phyloP scores from a whole-genome alignment of 345 rosid species.

The Dipteronia dyeriana region DNA sequence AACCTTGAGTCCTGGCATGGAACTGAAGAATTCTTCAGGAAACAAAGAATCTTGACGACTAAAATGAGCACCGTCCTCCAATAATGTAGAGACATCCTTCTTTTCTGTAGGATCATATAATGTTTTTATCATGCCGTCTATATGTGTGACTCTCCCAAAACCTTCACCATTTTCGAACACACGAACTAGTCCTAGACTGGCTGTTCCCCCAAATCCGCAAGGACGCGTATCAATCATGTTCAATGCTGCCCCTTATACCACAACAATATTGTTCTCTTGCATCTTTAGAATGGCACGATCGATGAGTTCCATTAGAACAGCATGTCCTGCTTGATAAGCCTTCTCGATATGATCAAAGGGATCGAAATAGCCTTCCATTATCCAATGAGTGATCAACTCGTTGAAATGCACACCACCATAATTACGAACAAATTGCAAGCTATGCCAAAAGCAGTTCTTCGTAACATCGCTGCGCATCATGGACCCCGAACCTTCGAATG shows the following conservation, averaged over 20 bases:
- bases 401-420: constrained; percentile 45
- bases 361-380: constrained; percentile 67
- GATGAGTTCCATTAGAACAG: constrained; percentile 51
- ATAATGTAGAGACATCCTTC: constrained; percentile 31
- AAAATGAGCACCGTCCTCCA: constrained; percentile 53
- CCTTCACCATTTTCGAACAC: constrained; percentile 24
- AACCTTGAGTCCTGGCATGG: constrained; percentile 32
- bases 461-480: constrained; percentile 10
- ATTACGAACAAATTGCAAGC: constrained; percentile 36
- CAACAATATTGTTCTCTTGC: constrained; percentile 43
- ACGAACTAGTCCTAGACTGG: constrained; percentile 37
- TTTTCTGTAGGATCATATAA: constrained; percentile 25
- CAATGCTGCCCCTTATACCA: constrained; percentile 38
- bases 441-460: constrained; percentile 53
- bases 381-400: constrained; percentile 62
- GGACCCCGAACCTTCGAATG: too few relatives aligned
- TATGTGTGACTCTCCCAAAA: constrained; percentile 43
- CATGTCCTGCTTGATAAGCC: constrained; percentile 49
- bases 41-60: too few relatives aligned
- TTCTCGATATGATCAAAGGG: constrained; percentile 33
- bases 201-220: constrained; percentile 31
- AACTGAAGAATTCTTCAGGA: constrained; percentile 24
- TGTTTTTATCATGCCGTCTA: constrained; percentile 55
- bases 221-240: constrained; percentile 30
- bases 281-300: constrained; percentile 46